Evolutionary conservation across 2,329 filamentous ascomycete genomes (phyloP).

Genomic region (Cadophora sp.): DNA sequence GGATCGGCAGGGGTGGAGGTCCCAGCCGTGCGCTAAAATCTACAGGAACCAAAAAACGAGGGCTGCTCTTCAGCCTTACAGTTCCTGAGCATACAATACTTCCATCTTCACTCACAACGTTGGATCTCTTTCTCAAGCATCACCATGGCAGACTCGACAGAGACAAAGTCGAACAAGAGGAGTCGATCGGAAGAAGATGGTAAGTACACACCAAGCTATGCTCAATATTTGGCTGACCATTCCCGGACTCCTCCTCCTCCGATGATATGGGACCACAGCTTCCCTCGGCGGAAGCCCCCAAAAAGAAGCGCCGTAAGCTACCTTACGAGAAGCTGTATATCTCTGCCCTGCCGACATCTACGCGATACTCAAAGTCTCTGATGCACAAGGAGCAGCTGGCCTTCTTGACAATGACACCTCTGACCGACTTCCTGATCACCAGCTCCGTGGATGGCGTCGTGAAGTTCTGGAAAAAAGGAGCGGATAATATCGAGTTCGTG

Average conservation of each 20-base stretch:
- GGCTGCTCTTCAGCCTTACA: slow-evolving; percentile 19
- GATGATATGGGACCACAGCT: slow-evolving; percentile 95
- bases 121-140: background rate
- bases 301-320: slow-evolving; percentile 90
- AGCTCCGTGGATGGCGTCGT: slow-evolving; percentile 94
- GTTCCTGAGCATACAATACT: background rate
- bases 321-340: slow-evolving; percentile 96
- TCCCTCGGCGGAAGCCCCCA: slow-evolving; percentile 77
- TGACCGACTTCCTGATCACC: slow-evolving; percentile 95
- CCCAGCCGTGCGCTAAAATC: slow-evolving; percentile 2
- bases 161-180: slow-evolving; percentile 56
- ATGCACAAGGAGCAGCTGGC: slow-evolving; percentile 98
- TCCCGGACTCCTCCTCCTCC: slow-evolving; percentile 68
- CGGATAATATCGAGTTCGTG: slow-evolving; percentile 91
- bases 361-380: slow-evolving; percentile 90
- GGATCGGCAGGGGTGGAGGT: background rate
- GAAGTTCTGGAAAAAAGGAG: slow-evolving; percentile 99
- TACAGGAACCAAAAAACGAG: background rate
- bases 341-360: slow-evolving; percentile 81
- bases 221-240: slow-evolving; percentile 25
- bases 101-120: background rate
- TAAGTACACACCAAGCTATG: slow-evolving; percentile 30
- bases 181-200: slow-evolving; percentile 56
- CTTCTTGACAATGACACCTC: slow-evolving; percentile 86
- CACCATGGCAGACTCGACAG: slow-evolving; percentile 46